phyloP scores from a whole-genome alignment of 306 rosid genomes.

The Ormosia semicastrata region DNA sequence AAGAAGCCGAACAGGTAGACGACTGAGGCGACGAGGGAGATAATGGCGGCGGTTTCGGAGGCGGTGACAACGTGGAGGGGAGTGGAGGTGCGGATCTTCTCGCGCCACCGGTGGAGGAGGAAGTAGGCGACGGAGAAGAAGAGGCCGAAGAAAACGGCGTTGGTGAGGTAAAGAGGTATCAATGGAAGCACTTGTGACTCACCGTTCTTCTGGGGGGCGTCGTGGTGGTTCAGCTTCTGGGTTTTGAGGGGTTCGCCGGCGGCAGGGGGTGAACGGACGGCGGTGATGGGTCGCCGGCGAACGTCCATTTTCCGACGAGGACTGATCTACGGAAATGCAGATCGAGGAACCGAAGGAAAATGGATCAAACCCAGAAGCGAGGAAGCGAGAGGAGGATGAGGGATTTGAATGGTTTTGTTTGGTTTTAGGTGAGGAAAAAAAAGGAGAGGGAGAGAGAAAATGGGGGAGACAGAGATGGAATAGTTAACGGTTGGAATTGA shows the following conservation, averaged over 20 bases:
- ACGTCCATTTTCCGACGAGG: slow-evolving; percentile 50
- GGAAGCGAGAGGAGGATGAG: background rate
- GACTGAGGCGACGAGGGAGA: slow-evolving; percentile 68
- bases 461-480: background rate
- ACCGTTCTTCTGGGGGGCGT: background rate
- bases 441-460: background rate
- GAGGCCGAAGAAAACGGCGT: slow-evolving; percentile 60
- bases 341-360: slow-evolving; percentile 21
- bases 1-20: slow-evolving; percentile 85
- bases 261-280: background rate
- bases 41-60: slow-evolving; percentile 66
- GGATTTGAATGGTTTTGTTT: background rate
- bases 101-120: slow-evolving; percentile 86
- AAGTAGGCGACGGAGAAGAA: slow-evolving; percentile 88
- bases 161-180: slow-evolving; percentile 55
- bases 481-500: slow-evolving; percentile 23
- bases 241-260: slow-evolving; percentile 25
- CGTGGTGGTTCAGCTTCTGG: background rate
- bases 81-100: slow-evolving; percentile 73
- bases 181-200: slow-evolving; percentile 26
- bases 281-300: slow-evolving; percentile 48
- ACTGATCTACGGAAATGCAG: slow-evolving; percentile 13
- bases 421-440: background rate
- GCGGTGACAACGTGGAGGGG: slow-evolving; percentile 74
- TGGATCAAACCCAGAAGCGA: slow-evolving; percentile 1